Evolutionary conservation across 2,329 filamentous ascomycete genomes (phyloP), one percentile per base, ranked within the genome.

Genomic region (Ophiostoma perfectum): DNA sequence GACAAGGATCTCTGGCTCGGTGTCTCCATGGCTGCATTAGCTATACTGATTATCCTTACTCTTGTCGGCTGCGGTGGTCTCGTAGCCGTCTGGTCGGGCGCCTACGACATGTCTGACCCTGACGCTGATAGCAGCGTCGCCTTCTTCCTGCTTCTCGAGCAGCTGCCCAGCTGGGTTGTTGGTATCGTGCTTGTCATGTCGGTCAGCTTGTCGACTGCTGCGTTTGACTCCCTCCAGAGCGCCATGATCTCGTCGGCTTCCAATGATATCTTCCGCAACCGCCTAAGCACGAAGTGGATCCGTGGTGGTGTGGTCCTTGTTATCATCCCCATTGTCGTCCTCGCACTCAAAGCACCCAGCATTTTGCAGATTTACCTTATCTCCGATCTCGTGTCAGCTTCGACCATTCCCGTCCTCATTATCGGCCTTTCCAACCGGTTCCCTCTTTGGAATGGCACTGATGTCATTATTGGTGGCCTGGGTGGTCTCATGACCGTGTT

Each of bases 201-300:
- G 0, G 86, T 93, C 44, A 86, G 86, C 9, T 84, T 95, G 66
- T 90, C 87, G 74, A 92, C 89, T 2, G 88, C 91, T 0, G 87
- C 91, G 0, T 94, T 95, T 72, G 91, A 95, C 80, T 90, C 85
- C 71, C 82, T 94, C 49, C 92, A 94, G 78, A 90, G 88, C 1
- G 90, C 91, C 73, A 93, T 95, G 88, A 89, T 70, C 7, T 92
- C 89, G n/a, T 90, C 90, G 0, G 90, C 88, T 14, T 92, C 89
- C 72, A 94, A 94, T 80, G 91, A 95, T 75, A 78, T 95, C 14
- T 94, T 94, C 83, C 88, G 91, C 74, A 95, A 95, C 82, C 86
- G 84, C 70, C 85, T 95, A 68, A 88, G 88, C 74, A 85, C 93
- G 72, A 91, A 90, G 86, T 85, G 82, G 77, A 89, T 94, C 73